phyloP scores from a whole-genome alignment of 305 asterid genomes.

The Striga hermonthica region DNA sequence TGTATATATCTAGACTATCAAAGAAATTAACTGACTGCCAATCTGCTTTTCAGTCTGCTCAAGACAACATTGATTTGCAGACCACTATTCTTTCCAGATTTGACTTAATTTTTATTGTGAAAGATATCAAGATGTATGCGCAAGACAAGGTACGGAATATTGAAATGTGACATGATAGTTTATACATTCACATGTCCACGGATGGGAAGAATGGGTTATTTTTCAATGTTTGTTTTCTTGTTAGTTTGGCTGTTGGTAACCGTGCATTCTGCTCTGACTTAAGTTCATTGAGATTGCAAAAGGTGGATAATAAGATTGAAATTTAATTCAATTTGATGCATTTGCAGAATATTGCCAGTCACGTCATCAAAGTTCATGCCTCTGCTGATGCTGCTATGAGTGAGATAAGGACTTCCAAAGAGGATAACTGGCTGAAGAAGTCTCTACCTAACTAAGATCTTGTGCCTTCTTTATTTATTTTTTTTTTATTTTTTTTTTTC shows the following conservation, averaged over 20 bases:
- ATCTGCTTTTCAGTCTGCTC: conserved; percentile 75
- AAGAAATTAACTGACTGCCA: conserved; percentile 29
- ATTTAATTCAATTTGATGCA: conserved; percentile 22
- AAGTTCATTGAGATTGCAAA: conserved; percentile 24
- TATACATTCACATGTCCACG: conserved; percentile 2
- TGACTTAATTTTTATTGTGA: conserved; percentile 90
- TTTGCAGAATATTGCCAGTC: conserved; percentile 85
- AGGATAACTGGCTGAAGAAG: conserved; percentile 96
- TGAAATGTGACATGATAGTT: neutral
- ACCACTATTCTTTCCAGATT: conserved; percentile 97
- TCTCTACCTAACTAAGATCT: conserved; percentile 28
- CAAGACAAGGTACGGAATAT: conserved; percentile 79
- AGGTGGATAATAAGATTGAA: conserved; percentile 20
- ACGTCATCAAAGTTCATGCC: conserved; percentile 81
- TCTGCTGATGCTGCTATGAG: conserved; percentile 72
- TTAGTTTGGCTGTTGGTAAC: neutral
- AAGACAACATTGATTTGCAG: conserved; percentile 98
- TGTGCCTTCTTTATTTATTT: too few relatives aligned
- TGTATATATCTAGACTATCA: conserved; percentile 9
- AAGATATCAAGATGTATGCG: conserved; percentile 77
- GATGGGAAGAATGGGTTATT: neutral
- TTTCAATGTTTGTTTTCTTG: neutral
- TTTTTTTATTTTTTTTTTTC: too few relatives aligned
- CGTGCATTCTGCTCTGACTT: neutral
- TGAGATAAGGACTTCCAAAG: conserved; percentile 61